Conservation (phyloP, 2,329 filamentous ascomycete species). For the Microsporum canis region DNA sequence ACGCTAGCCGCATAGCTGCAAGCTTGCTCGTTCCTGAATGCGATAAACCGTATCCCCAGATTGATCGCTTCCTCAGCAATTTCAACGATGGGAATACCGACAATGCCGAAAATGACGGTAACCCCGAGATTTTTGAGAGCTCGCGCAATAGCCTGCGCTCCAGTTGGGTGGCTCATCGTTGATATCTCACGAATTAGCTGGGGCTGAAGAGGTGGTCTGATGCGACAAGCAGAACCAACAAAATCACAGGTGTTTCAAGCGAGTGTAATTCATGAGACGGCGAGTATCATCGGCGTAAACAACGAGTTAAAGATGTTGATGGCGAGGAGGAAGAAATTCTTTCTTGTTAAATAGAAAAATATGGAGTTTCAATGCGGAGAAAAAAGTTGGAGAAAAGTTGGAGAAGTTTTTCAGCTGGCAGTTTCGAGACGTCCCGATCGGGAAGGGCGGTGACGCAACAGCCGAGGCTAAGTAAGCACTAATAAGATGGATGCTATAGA, state of each 20-base stretch:
- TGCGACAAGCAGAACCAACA: neutral
- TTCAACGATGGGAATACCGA: conserved; percentile 46
- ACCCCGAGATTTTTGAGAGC: conserved; percentile 40
- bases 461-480: neutral
- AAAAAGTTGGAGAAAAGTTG: conserved; percentile 1
- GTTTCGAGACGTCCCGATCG: conserved; percentile 1
- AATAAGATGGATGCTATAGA: no score
- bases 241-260: neutral
- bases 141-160: conserved; percentile 39
- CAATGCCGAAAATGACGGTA: conserved; percentile 42
- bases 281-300: neutral
- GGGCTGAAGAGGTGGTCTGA: neutral
- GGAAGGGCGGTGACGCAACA: neutral
- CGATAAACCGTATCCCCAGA: conserved; percentile 47
- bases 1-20: conserved; percentile 47
- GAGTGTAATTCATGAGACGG: neutral
- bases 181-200: neutral
- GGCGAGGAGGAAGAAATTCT: neutral
- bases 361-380: neutral
- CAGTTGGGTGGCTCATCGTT: conserved; percentile 18
- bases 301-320: neutral
- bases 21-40: conserved; percentile 49
- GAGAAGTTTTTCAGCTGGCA: neutral
- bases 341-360: neutral
- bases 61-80: conserved; percentile 48